Evolutionary conservation across 352 stramenopile species (phyloP).

Genomic region (Globisporangium recalcitrans): DNA sequence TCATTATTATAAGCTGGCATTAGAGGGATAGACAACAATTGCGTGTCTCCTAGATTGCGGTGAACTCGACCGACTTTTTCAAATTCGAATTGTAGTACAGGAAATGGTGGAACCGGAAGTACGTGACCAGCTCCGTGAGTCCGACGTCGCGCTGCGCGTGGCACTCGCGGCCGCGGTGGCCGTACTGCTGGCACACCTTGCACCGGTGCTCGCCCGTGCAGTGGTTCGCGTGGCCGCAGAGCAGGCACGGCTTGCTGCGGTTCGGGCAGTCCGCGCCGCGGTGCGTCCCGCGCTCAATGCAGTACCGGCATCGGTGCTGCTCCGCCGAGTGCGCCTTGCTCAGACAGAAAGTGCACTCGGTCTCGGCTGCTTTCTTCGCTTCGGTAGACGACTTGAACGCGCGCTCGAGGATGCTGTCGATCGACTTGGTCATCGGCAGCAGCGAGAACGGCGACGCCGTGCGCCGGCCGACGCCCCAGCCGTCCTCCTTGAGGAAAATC

Average conservation of each 20-base stretch:
- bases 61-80: conserved; percentile 85
- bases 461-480: conserved; percentile 57
- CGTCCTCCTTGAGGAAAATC: conserved; percentile 77
- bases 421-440: conserved; percentile 65
- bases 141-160: conserved; percentile 78
- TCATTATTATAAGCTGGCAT: conserved; percentile 1
- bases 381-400: conserved; percentile 41
- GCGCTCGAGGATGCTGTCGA: conserved; percentile 71
- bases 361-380: conserved; percentile 16
- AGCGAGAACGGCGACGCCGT: conserved; percentile 69
- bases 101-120: conserved; percentile 86
- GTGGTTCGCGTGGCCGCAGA: conserved; percentile 72
- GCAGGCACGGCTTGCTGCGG: conserved; percentile 53
- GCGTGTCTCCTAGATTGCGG: conserved; percentile 18
- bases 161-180: conserved; percentile 78
- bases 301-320: conserved; percentile 81
- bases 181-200: conserved; percentile 78
- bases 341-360: conserved; percentile 52
- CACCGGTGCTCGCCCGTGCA: conserved; percentile 79
- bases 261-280: conserved; percentile 69
- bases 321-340: conserved; percentile 58
- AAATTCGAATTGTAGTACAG: conserved; percentile 88
- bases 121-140: conserved; percentile 72
- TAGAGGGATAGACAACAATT: not conserved
- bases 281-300: conserved; percentile 73